Evolutionary conservation across 2,329 filamentous ascomycete species (phyloP), one percentile per base, ranked within the genome.

Genomic region (Aspergillus fructus): DNA sequence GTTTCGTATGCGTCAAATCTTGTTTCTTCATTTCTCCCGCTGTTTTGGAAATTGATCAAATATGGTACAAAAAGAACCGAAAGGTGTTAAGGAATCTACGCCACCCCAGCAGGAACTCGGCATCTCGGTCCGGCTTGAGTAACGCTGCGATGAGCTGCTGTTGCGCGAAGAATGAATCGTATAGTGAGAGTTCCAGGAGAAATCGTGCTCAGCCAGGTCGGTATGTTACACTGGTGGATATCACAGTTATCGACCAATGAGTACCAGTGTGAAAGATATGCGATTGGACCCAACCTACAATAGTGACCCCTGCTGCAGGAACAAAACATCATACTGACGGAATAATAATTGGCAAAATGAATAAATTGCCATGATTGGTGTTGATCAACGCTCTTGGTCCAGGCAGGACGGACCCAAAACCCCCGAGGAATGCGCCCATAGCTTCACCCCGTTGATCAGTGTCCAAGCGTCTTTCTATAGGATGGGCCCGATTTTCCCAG

Each of bases 341-440:
- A 43, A 23, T 40, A 15, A 12, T 5, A 42, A n/a, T 50, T 24
- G 6, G 7, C 19, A 19, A 11, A 42, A 34, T n/a, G 8, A 21
- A 19, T n/a, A 30, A 13, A 34, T 19, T 17, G n/a, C 30, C 24
- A 42, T 24, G 33, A 24, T 41, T 24, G 19, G 13, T 30, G 43
- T 13, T n/a, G 23, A 42, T 41, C 51, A 30, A 19, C 42, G 11
- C 51, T 53, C 51, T 43, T 48, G 47, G 51, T 27, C 43, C 11
- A 27, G 21, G 43, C 41, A 43, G 27, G 48, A 48, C 51, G 51
- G 34, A 53, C 19, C 17, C 43, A 45, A 59, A 59, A 60, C 43
- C 49, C 30, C 59, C 64, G 55, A 59, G 59, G 65, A 67, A 67
- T 67, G 65, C 23, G 41, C 50, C 34, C 57, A 53, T 33, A 15